These are phyloP conservation scores for Melaleuca quinquenervia DNA, from an alignment of 345 rosid species.

Conservation along the genomic window DNA sequence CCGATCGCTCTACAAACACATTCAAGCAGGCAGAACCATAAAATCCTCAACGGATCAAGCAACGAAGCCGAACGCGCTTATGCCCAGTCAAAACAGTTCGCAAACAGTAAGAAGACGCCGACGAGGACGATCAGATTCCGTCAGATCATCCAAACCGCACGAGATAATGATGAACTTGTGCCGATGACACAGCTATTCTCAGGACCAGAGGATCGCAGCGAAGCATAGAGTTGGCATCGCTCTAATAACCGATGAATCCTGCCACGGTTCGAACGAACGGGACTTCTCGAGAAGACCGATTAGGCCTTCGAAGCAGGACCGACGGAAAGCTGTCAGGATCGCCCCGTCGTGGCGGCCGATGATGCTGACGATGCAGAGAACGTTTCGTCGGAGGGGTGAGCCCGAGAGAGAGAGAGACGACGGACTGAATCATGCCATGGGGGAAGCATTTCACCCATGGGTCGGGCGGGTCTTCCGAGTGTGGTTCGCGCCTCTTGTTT, in stretches of 20 bases:
- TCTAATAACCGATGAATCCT: background rate
- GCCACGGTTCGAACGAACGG: background rate
- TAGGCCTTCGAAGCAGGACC: background rate
- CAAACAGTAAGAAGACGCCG: background rate
- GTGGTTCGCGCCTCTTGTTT: background rate
- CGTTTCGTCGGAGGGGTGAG: background rate
- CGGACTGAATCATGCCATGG: background rate
- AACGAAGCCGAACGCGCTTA: background rate
- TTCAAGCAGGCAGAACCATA: background rate
- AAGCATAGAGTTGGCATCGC: background rate
- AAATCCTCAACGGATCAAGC: background rate
- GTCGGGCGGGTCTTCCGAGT: background rate
- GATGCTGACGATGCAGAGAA: background rate
- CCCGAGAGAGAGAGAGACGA: background rate
- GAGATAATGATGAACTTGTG: background rate
- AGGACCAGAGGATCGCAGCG: background rate
- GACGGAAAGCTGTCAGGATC: background rate
- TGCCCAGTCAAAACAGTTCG: background rate
- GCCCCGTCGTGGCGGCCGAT: background rate
- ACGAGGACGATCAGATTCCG: background rate
- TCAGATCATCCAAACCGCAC: background rate
- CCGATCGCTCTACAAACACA: background rate
- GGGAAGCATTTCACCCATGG: background rate
- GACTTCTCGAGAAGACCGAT: background rate
- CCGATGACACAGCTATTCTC: background rate